A percentile compares a stretch with the other conserved stretches of the same genome.
These are phyloP conservation scores for Peniophora sp. DNA, from an alignment of 1,284 basidiomycete genomes.

Conservation along the genomic window DNA sequence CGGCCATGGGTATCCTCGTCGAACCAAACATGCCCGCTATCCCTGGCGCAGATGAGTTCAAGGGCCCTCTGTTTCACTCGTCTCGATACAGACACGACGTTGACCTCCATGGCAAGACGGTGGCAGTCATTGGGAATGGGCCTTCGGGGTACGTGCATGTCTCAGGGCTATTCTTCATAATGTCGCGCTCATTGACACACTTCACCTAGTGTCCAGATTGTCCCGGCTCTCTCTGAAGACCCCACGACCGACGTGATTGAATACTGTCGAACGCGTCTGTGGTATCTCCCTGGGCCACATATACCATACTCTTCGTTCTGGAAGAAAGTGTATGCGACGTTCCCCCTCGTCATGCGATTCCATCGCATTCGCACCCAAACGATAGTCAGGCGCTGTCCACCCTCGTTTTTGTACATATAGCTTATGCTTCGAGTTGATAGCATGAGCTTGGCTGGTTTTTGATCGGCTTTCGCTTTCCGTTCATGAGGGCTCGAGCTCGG, in stretches of 20 bases:
- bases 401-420: too few species aligned
- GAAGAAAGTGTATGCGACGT: slow-evolving; percentile 19
- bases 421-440: too few species aligned
- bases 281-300: slow-evolving; percentile 29
- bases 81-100: slow-evolving; percentile 28
- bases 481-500: too few species aligned
- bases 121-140: slow-evolving; percentile 34
- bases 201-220: slow-evolving; percentile 30
- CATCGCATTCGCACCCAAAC: too few species aligned
- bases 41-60: slow-evolving; percentile 32
- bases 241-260: slow-evolving; percentile 31
- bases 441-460: too few species aligned
- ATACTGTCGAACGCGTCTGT: slow-evolving; percentile 38
- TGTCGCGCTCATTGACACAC: not conserved
- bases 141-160: slow-evolving; percentile 21
- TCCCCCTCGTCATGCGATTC: too few species aligned
- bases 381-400: too few species aligned
- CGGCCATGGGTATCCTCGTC: slow-evolving; percentile 33
- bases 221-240: slow-evolving; percentile 34
- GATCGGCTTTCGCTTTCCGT: too few species aligned
- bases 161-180: too few species aligned
- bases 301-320: slow-evolving; percentile 20
- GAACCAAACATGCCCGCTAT: slow-evolving; percentile 29
- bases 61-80: slow-evolving; percentile 30
- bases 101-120: slow-evolving; percentile 24